A percentile compares a stretch with the other conserved stretches of the same genome.
These are phyloP conservation scores for Apiospora pterosperma DNA, from an alignment of 2,329 filamentous ascomycete species.

Conservation along the genomic window DNA sequence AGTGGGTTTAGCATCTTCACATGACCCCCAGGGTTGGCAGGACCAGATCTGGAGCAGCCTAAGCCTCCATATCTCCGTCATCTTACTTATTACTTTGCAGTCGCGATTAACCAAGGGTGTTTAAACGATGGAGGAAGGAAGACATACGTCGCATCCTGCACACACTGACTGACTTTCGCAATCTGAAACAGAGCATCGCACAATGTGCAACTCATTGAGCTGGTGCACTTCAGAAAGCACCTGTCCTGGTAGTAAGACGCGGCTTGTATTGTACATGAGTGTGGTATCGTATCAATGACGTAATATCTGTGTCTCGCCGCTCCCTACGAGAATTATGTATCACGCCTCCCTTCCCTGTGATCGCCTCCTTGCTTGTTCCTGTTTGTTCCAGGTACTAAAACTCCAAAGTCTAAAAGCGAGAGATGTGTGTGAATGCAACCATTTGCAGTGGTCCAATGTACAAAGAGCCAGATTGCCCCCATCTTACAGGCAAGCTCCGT, in stretches of 20 bases:
- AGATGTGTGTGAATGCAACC: not conserved
- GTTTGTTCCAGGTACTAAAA: not conserved
- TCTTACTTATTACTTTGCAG: too few relatives aligned
- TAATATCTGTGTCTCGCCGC: not conserved
- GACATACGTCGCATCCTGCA: not conserved
- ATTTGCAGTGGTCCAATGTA: not conserved
- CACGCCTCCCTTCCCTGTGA: not conserved
- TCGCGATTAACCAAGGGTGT: too few relatives aligned
- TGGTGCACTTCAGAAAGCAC: not conserved
- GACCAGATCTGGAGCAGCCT: too few relatives aligned
- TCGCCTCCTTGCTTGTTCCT: not conserved
- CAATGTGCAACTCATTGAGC: not conserved
- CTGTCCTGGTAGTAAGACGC: not conserved
- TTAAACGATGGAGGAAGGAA: not conserved
- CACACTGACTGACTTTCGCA: not conserved
- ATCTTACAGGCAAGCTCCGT: not conserved
- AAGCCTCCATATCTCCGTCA: too few relatives aligned
- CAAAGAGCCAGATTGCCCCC: not conserved
- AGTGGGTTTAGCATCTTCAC: too few relatives aligned
- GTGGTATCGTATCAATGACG: conserved; percentile 2
- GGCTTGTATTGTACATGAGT: not conserved
- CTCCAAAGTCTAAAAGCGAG: not conserved
- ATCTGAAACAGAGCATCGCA: not conserved
- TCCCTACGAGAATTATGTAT: not conserved
- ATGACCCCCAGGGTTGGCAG: too few relatives aligned